Percentiles rank a stretch among this genome's conserved stretches.
Conservation (phyloP, 345 rosid species). For the Laguncularia racemosa region DNA sequence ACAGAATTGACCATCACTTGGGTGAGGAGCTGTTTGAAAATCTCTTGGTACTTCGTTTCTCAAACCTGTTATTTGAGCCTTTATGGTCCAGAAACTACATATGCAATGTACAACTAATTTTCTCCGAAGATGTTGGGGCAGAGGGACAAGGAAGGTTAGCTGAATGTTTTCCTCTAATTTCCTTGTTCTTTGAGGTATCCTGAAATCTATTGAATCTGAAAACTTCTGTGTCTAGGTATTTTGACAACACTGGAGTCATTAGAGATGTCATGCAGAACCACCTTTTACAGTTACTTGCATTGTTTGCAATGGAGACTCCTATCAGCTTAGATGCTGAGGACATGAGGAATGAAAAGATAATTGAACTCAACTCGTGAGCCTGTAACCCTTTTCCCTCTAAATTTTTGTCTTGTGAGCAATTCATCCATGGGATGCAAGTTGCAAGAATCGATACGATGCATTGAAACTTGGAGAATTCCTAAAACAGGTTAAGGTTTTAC, state of each 20-base stretch:
- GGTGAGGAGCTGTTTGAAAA: slow-evolving; percentile 50
- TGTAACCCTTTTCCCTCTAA: no score
- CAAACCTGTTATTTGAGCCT: slow-evolving; percentile 46
- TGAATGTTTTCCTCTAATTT: neutral
- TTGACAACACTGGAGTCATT: slow-evolving; percentile 42
- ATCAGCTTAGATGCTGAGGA: slow-evolving; percentile 49
- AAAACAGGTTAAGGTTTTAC: slow-evolving; percentile 41
- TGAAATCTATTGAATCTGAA: neutral
- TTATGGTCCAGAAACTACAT: slow-evolving; percentile 50
- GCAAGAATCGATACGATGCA: neutral
- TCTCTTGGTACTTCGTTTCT: slow-evolving; percentile 47
- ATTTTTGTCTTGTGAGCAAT: no score
- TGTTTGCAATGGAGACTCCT: slow-evolving; percentile 59
- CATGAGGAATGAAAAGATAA: slow-evolving; percentile 43
- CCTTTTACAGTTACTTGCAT: slow-evolving; percentile 40
- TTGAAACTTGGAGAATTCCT: neutral
- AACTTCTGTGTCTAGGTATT: slow-evolving; percentile 20
- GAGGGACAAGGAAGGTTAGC: slow-evolving; percentile 45
- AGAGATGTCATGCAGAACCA: slow-evolving; percentile 49
- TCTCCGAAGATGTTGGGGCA: slow-evolving; percentile 42
- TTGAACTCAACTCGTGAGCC: no score
- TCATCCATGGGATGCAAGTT: no score
- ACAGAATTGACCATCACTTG: slow-evolving; percentile 48
- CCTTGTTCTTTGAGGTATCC: neutral
- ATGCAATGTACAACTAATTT: slow-evolving; percentile 41